phyloP scores from a whole-genome alignment of 495 filamentous ascomycete species.

The Aspergillus conjunctus region DNA sequence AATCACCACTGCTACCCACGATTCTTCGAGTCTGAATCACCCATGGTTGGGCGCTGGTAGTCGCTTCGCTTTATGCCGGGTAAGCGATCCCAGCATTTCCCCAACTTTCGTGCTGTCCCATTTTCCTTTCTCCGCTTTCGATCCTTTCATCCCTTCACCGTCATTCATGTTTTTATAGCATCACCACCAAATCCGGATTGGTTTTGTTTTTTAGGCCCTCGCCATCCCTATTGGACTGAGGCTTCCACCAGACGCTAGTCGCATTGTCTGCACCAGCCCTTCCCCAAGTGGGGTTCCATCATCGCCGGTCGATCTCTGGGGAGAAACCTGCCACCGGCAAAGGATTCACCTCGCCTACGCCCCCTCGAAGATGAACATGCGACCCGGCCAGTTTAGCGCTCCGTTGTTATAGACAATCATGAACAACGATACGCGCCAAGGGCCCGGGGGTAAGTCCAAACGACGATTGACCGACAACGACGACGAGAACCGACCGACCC shows the following conservation, averaged over 20 bases:
- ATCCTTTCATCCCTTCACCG: conserved; percentile 10
- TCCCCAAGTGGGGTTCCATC: conserved; percentile 4
- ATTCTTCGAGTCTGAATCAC: not conserved
- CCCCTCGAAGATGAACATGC: conserved; percentile 39
- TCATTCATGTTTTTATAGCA: conserved; percentile 10
- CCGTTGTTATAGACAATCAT: conserved; percentile 45
- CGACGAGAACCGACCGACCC: conserved; percentile 33
- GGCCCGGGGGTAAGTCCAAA: conserved; percentile 39
- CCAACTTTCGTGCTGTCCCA: conserved; percentile 19
- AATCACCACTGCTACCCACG: not conserved
- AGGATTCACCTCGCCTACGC: conserved; percentile 34
- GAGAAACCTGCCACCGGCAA: conserved; percentile 36
- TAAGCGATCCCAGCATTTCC: conserved; percentile 25
- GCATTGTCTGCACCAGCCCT: not conserved
- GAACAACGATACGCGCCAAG: conserved; percentile 46
- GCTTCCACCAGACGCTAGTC: not conserved
- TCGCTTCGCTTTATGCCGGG: conserved; percentile 16
- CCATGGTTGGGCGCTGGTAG: not conserved
- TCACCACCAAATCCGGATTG: conserved; percentile 8
- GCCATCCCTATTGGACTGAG: not conserved
- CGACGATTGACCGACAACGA: conserved; percentile 38
- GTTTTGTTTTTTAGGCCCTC: not conserved
- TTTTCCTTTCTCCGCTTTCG: conserved; percentile 31
- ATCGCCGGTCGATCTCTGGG: conserved; percentile 10
- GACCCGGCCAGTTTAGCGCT: conserved; percentile 36